Base-by-base conservation (phyloP, 2,329 filamentous ascomycete genomes). In the Cladosporium halotolerans region DNA sequence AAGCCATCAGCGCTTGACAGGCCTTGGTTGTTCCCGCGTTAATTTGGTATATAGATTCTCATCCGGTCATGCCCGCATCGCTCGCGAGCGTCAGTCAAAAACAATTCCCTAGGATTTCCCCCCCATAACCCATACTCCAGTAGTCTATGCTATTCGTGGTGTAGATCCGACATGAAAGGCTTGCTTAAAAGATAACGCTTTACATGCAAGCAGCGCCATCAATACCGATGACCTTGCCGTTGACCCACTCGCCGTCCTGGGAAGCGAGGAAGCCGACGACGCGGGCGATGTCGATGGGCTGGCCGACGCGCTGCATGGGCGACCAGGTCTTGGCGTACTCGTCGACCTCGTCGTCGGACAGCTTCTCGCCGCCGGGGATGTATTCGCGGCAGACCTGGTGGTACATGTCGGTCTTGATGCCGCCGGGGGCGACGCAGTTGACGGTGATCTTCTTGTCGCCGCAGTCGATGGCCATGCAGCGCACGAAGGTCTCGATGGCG, bases 211-310 rank as follows among this genome's bases (percentile, higher is more conserved):
- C 68, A 50, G 68, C 68, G 52, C 68, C 68, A 55, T 70, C 69
- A 54, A 76, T 75, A 57, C 75, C 75, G 58, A 78, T 74, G 64
- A 78, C 73, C 71, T 78, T 78, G 65, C 76, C 76, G 65, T 78
- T 78, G 56, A 78, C 71, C 77, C 66, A 77, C 64, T 84, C 73
- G 67, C 80, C 67, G 69, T 83, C 70, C 73, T 84, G 70, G 67
- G 79, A 69, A 62, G 81, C 66, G 68, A 84, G 61, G 76, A 80
- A 73, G 72, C 78, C 81, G 53, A 84, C 82, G 14, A 84, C 81
- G 57, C 82, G 79, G 57, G 83, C 83, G 66, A 86, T 81, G 66
- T 86, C 83, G 64, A 84, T 79, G 54, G 83, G 83, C 58, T 85
- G 80, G 60, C 83, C 83, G 55, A 85, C 82, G 64, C 83, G 80